Percentiles rank a stretch among this genome's conserved stretches.
phyloP scores from a whole-genome alignment of 2,329 filamentous ascomycete genomes.

The Colletotrichum phormii region DNA sequence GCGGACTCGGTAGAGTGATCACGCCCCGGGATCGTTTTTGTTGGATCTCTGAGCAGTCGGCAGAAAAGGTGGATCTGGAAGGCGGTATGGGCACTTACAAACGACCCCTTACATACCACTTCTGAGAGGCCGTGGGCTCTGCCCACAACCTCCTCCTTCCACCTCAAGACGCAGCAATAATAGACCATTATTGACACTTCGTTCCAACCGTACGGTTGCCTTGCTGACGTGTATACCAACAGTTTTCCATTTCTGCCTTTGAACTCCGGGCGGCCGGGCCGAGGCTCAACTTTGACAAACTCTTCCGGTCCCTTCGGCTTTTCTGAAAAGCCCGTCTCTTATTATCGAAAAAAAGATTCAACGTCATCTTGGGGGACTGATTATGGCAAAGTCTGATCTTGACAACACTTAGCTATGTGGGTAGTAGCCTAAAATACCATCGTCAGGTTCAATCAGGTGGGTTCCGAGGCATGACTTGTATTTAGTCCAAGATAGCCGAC shows the following conservation, averaged over 20 bases:
- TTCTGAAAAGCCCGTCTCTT: background rate
- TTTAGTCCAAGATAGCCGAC: background rate
- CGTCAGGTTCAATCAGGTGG: no score
- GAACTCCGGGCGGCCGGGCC: no score
- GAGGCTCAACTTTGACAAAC: background rate
- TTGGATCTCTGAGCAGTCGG: no score
- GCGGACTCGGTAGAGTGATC: background rate
- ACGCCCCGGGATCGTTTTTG: background rate
- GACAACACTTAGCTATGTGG: background rate
- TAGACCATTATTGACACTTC: no score
- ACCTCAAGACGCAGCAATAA: no score
- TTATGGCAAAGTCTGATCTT: background rate
- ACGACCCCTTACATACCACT: no score
- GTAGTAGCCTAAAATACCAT: background rate
- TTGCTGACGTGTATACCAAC: no score
- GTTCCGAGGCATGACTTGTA: background rate
- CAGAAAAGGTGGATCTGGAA: no score
- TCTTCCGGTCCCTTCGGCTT: background rate
- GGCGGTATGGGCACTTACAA: no score
- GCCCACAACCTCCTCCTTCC: no score
- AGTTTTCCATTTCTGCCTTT: background rate
- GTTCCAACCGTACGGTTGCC: no score
- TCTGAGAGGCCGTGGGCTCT: no score
- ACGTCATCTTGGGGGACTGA: background rate
- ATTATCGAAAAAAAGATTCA: background rate